Evolutionary conservation across 106 monocot genomes (phyloP), one percentile per base, ranked within the genome.

Genomic region (Cymbidium sinense): DNA sequence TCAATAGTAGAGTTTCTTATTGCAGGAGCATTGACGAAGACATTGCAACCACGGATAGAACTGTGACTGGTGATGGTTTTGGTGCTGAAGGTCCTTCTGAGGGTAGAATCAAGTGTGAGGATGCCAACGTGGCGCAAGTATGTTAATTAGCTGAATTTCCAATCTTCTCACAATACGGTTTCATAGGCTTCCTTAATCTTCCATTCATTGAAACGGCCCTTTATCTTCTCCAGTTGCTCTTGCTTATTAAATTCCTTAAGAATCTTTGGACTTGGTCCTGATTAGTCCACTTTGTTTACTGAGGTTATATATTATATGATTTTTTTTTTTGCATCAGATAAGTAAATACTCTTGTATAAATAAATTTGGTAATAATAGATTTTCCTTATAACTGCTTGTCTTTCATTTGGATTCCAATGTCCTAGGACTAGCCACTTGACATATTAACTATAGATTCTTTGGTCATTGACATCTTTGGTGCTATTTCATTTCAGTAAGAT

Each of bases 11-110:
- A 34, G 9, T 75, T 31, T 81, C 52, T 72, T 29, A 74, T 81
- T 78, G 77, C 79, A 98, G 98, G 81, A 86, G 88, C 76, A 87
- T 90, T 81, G 91, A 94, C 43, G 86, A 82, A 74, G 94, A 88
- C 81, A 64, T 65, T 67, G 12, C 67, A 67, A 67, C 33, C 67
- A 67, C 67, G 12, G 67, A 67, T 67, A 67, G 33, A 10, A 82
- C 81, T 67, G 84, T 79, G 77, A 58, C 76, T 51, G 82, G 70
- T 31, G 80, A 82, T 69, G 80, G 82, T 82, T 72, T 77, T 58
- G 43, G 1, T 44, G 77, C 62, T 78, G 51, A 33, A 64, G 80
- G 64, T 74, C 25, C 67, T 82, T 64, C 64, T 75, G 64, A 70
- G 34, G 82, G 85, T 82, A 18, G 78, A 73, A 76, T 81, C 58